Conservation (phyloP, 306 rosid genomes). For the Pueraria montana region DNA sequence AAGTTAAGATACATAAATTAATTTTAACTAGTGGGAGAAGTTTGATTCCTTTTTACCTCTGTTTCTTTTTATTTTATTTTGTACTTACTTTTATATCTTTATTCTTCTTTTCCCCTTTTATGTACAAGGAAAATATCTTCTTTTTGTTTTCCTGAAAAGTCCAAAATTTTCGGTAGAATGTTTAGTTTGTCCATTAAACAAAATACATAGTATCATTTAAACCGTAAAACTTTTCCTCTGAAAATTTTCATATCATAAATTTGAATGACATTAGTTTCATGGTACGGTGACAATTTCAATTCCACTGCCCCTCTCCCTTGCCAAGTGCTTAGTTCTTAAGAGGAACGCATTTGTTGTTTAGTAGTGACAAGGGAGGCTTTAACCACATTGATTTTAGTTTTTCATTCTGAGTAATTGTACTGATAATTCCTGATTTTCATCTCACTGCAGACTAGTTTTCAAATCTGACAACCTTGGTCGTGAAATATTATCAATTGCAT, state of each 20-base stretch:
- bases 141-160: not conserved
- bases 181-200: not conserved
- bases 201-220: not conserved
- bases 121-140: not conserved
- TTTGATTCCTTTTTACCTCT: not conserved
- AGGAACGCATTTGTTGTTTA: not conserved
- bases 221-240: too few relatives aligned
- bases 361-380: not conserved
- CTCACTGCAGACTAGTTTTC: constrained; percentile 37
- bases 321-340: not conserved
- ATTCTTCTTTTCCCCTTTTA: not conserved
- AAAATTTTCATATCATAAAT: not conserved
- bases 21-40: not conserved
- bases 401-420: not conserved
- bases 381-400: constrained; percentile 16
- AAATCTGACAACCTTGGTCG: constrained; percentile 63
- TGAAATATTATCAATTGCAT: constrained; percentile 74
- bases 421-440: constrained; percentile 9
- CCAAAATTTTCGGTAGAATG: not conserved
- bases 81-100: not conserved
- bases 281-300: not conserved
- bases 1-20: not conserved
- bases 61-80: not conserved
- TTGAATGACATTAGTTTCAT: not conserved
- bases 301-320: too few relatives aligned